Conservation (phyloP, 441 rosid genomes). For the Mallotus repandus region DNA sequence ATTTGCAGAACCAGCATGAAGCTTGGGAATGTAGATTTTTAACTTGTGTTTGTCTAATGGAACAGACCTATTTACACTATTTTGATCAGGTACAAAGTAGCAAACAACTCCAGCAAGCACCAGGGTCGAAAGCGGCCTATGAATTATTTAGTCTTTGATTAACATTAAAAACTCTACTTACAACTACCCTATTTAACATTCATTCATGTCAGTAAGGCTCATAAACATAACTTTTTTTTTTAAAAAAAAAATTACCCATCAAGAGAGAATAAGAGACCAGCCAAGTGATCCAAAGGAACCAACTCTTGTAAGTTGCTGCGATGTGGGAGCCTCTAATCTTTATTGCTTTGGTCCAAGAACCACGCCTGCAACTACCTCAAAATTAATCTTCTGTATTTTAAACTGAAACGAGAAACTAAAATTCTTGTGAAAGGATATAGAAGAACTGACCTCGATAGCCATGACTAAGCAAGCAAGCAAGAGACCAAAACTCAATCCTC, state of each 20-base stretch:
- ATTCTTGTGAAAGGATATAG: too few relatives aligned
- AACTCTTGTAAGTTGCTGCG: conserved; percentile 53
- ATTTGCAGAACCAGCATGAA: not conserved
- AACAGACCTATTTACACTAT: not conserved
- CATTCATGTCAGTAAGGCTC: too few relatives aligned
- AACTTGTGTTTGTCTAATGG: not conserved
- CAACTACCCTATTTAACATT: conserved; percentile 31
- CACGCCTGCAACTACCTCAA: conserved; percentile 56
- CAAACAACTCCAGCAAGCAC: not conserved
- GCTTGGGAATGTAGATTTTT: not conserved
- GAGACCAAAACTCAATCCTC: not conserved
- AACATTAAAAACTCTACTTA: not conserved
- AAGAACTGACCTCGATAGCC: conserved; percentile 61
- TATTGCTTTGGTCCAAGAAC: conserved; percentile 70
- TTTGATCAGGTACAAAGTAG: not conserved
- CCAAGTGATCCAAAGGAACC: conserved; percentile 52
- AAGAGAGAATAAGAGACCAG: conserved; percentile 34
- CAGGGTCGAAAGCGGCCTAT: not conserved
- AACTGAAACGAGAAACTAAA: too few relatives aligned
- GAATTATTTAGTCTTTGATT: not conserved
- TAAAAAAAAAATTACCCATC: too few relatives aligned
- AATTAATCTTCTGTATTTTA: too few relatives aligned
- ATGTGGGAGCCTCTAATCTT: conserved; percentile 73
- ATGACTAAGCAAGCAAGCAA: too few relatives aligned
- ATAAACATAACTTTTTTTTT: too few relatives aligned